phyloP scores from a whole-genome alignment of 208 protist species.

The Leishmania lainsoni region DNA sequence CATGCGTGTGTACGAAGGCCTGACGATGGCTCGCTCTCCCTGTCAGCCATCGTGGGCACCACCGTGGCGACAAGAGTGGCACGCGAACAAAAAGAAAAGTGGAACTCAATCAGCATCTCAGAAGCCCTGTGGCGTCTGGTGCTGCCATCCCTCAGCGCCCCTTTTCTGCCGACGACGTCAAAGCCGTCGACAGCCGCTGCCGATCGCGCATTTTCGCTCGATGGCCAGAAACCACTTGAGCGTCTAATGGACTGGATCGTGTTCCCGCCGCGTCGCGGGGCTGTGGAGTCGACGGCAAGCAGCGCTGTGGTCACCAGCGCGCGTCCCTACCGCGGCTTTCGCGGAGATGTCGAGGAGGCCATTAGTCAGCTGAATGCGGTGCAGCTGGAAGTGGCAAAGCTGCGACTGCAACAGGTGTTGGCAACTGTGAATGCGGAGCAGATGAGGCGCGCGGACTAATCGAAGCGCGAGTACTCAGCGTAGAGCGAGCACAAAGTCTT shows the following conservation, averaged over 20 bases:
- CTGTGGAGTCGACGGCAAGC: not conserved
- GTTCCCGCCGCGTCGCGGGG: not conserved
- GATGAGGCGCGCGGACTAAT: not conserved
- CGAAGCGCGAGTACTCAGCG: not conserved
- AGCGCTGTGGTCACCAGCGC: not conserved
- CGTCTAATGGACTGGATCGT: not conserved
- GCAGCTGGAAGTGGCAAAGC: constrained; percentile 39
- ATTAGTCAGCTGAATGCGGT: constrained; percentile 23
- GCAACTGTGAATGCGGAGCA: constrained; percentile 18
- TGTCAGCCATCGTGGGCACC: not conserved
- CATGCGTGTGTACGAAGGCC: no score
- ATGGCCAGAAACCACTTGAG: not conserved
- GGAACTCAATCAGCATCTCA: constrained; percentile 18
- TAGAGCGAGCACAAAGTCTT: not conserved
- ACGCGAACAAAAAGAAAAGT: constrained; percentile 21
- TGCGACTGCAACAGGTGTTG: constrained; percentile 36
- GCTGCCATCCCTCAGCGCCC: constrained; percentile 21
- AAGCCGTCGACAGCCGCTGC: not conserved
- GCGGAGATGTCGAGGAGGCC: constrained; percentile 30
- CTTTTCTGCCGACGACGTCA: constrained; percentile 3
- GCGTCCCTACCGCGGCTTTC: constrained; percentile 24
- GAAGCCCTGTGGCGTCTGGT: constrained; percentile 29
- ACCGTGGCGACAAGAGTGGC: not conserved
- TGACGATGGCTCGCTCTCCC: not conserved
- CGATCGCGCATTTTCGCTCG: not conserved